phyloP scores from a whole-genome alignment of 305 asterid species.

The Fraxinus sp. region DNA sequence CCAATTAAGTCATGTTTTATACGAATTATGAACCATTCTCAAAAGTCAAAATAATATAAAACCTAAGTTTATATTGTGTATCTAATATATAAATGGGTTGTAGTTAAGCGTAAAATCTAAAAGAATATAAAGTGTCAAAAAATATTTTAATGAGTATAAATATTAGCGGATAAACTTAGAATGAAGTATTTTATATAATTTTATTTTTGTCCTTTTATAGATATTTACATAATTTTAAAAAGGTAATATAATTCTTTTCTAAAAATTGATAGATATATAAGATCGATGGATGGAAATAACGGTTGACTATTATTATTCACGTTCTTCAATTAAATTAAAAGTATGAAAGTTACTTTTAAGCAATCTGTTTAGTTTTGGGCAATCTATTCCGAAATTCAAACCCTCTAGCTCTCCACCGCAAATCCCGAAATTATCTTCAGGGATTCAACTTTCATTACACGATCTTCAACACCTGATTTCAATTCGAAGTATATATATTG shows the following conservation, averaged over 20 bases:
- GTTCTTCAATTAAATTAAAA: background rate
- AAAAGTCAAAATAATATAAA: too few relatives aligned
- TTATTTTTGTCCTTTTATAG: background rate
- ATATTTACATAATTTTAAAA: background rate
- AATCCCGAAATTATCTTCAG: slow-evolving; percentile 27
- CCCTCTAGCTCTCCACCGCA: slow-evolving; percentile 12
- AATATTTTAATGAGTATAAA: background rate
- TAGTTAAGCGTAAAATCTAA: background rate
- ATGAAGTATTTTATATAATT: background rate
- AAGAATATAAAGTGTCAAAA: background rate
- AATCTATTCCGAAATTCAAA: slow-evolving; percentile 4
- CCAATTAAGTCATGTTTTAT: background rate
- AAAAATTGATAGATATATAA: too few relatives aligned
- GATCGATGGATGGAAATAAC: too few relatives aligned
- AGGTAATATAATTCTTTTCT: background rate
- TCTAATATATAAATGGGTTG: background rate
- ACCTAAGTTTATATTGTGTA: background rate
- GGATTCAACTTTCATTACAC: slow-evolving; percentile 23
- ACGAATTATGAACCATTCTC: background rate
- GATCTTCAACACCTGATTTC: background rate
- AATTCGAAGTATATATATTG: background rate
- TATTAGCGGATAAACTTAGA: background rate
- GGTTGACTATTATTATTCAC: too few relatives aligned
- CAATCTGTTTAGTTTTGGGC: background rate
- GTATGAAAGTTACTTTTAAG: background rate